phyloP scores from a whole-genome alignment of 495 filamentous ascomycete genomes.

The Clavariopsis aquatica region DNA sequence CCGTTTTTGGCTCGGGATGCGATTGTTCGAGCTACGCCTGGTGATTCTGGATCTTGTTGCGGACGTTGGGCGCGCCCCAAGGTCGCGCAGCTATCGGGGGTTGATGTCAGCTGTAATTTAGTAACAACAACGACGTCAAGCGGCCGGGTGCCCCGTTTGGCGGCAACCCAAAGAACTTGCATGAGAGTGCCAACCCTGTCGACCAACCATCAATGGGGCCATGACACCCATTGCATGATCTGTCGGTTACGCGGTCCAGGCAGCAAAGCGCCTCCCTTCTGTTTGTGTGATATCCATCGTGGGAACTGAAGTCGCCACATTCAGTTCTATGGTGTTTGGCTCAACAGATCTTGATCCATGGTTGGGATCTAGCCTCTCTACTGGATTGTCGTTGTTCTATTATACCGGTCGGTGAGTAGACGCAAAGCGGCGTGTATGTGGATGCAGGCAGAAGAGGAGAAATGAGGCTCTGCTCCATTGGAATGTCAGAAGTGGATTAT shows the following conservation, averaged over 20 bases:
- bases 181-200: constrained; percentile 13
- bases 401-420: not conserved
- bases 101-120: constrained; percentile 23
- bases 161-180: constrained; percentile 20
- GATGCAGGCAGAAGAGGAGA: constrained; percentile 12
- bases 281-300: not conserved
- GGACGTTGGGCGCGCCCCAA: not conserved
- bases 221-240: constrained; percentile 12
- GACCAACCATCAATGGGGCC: constrained; percentile 22
- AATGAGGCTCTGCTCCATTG: constrained; percentile 31
- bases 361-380: not conserved
- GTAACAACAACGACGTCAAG: constrained; percentile 19
- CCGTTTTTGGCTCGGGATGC: not conserved
- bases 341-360: constrained; percentile 25
- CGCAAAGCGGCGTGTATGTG: not conserved
- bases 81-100: constrained; percentile 16
- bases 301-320: not conserved
- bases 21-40: not conserved
- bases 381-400: not conserved
- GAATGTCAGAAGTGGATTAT: constrained; percentile 9
- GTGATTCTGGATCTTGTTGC: not conserved
- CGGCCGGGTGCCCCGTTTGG: constrained; percentile 20
- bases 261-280: not conserved
- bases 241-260: constrained; percentile 7
- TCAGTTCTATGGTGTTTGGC: not conserved